phyloP scores from a whole-genome alignment of 2,329 filamentous ascomycete genomes.

The Macrophomina pseudophaseolina region DNA sequence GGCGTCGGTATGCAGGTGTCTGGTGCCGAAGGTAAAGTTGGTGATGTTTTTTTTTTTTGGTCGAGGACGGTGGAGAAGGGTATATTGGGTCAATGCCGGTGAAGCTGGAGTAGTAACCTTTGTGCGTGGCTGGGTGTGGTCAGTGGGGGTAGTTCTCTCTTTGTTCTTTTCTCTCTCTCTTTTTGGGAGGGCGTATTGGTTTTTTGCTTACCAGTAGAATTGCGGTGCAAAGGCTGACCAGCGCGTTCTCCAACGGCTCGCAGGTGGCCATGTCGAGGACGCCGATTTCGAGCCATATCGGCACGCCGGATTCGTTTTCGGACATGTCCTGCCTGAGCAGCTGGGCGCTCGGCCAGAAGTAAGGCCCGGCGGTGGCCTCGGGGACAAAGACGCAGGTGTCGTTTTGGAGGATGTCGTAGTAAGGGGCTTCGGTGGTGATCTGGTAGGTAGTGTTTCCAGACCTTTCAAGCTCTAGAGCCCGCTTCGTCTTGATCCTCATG shows the following conservation, averaged over 20 bases:
- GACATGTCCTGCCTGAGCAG: slow-evolving; percentile 40
- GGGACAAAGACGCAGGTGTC: slow-evolving; percentile 34
- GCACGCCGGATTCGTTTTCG: slow-evolving; percentile 45
- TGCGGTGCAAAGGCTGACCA: slow-evolving; percentile 43
- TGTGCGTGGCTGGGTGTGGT: no score
- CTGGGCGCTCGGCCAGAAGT: slow-evolving; percentile 33
- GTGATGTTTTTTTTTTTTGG: slow-evolving; percentile 38
- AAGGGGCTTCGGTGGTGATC: slow-evolving; percentile 27
- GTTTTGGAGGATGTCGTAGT: slow-evolving; percentile 29
- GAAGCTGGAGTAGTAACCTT: slow-evolving; percentile 38
- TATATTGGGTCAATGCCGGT: slow-evolving; percentile 31
- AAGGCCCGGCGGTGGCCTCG: slow-evolving; percentile 35
- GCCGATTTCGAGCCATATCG: slow-evolving; percentile 49
- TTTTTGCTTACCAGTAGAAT: slow-evolving; percentile 28
- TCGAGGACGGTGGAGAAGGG: slow-evolving; percentile 33
- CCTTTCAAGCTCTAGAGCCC: not conserved
- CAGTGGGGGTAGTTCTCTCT: not conserved
- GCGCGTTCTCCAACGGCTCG: slow-evolving; percentile 44
- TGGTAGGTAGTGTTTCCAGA: slow-evolving; percentile 21
- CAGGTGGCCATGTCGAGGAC: slow-evolving; percentile 49
- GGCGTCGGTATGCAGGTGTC: slow-evolving; percentile 36
- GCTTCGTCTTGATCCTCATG: slow-evolving; percentile 19
- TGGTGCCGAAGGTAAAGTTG: slow-evolving; percentile 16
- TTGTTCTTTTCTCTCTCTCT: not conserved
- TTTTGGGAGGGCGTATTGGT: not conserved